Evolutionary conservation across 2,329 filamentous ascomycete species (phyloP).

Genomic region (Colletotrichum tropicicola): DNA sequence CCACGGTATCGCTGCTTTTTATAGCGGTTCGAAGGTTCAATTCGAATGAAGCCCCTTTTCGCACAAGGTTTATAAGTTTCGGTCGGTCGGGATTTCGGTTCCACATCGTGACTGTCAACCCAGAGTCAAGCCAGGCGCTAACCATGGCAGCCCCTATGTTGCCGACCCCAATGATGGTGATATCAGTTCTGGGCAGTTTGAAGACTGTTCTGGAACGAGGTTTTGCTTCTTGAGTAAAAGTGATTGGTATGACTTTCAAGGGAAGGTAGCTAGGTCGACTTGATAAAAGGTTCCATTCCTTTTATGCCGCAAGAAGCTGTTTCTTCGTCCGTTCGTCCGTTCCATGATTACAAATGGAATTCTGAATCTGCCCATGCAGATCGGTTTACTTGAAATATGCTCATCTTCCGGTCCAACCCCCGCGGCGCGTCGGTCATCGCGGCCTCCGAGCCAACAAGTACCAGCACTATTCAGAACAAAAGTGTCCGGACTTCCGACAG

Average conservation of each 20-base stretch:
- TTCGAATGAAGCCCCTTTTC: constrained; percentile 14
- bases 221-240: too few relatives aligned
- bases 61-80: background rate
- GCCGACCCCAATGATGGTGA: constrained; percentile 17
- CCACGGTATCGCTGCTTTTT: constrained; percentile 25
- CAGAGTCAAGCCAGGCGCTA: background rate
- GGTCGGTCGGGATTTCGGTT: constrained; percentile 8
- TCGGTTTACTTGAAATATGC: too few relatives aligned
- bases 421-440: too few relatives aligned
- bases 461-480: too few relatives aligned
- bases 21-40: constrained; percentile 29
- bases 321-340: background rate
- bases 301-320: too few relatives aligned
- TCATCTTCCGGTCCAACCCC: too few relatives aligned
- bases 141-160: constrained; percentile 18
- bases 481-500: too few relatives aligned
- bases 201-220: background rate
- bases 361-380: too few relatives aligned
- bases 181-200: background rate
- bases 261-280: too few relatives aligned
- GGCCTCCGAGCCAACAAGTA: too few relatives aligned
- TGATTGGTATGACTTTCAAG: too few relatives aligned
- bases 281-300: too few relatives aligned
- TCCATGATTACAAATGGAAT: background rate
- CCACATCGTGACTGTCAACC: constrained; percentile 14